These are phyloP conservation scores for Chrysanthemum lavandulifolium DNA, from an alignment of 129 eudicot species.

Conservation along the genomic window DNA sequence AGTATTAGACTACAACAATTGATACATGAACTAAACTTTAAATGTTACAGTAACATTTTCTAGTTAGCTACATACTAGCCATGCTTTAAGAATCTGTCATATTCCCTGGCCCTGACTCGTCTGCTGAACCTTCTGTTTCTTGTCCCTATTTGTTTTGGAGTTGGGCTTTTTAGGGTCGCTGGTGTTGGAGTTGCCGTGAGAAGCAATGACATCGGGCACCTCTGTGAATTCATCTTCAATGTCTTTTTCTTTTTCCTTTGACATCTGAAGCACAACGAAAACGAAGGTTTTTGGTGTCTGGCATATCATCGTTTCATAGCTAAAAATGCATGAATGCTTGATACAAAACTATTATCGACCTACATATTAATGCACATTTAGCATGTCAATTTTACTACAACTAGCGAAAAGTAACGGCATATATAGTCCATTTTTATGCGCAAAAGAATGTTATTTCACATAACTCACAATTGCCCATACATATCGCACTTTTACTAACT, in stretches of 20 bases:
- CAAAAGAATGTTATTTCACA: no score
- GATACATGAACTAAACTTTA: constrained; percentile 1
- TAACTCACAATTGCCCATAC: no score
- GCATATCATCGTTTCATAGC: background rate
- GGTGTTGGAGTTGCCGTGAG: constrained; percentile 38
- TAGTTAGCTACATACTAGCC: constrained; percentile 17
- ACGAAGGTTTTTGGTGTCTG: background rate
- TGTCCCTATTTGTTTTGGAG: constrained; percentile 19
- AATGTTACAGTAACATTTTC: constrained; percentile 9
- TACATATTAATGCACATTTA: background rate
- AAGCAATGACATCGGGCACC: constrained; percentile 27
- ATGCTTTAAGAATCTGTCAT: background rate
- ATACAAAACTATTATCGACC: background rate
- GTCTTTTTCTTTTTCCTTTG: constrained; percentile 29
- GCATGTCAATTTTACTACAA: no score
- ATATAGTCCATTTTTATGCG: no score
- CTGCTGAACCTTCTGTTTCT: constrained; percentile 24
- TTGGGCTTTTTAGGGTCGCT: constrained; percentile 12
- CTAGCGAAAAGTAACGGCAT: no score
- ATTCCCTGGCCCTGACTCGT: constrained; percentile 24
- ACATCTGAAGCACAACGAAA: constrained; percentile 9
- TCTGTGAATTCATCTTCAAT: constrained; percentile 20
- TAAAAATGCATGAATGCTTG: background rate
- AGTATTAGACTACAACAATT: no score
- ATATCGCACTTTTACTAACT: no score